Evolutionary conservation across 78 protist species (phyloP).

Genomic region (Fonticula alba): DNA sequence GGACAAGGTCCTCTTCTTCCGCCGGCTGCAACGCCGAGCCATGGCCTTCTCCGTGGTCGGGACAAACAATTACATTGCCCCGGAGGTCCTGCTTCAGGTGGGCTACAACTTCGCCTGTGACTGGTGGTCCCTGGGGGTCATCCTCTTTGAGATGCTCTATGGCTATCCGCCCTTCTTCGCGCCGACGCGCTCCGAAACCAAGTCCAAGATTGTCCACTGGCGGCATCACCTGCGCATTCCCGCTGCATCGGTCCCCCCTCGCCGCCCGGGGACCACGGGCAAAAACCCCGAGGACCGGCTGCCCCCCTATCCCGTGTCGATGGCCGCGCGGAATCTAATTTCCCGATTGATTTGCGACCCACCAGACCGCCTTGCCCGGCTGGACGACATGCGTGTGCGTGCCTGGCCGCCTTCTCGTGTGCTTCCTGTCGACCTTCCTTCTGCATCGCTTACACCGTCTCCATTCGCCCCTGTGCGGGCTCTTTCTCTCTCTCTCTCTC

Average conservation of each 20-base stretch:
- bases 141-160: constrained; percentile 53
- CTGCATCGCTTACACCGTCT: not conserved
- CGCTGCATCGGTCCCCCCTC: too few species aligned
- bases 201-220: constrained; percentile 32
- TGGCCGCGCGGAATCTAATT: constrained; percentile 7
- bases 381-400: constrained; percentile 31
- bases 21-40: not conserved
- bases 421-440: not conserved
- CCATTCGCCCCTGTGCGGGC: not conserved
- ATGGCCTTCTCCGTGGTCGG: constrained; percentile 25
- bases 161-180: constrained; percentile 59
- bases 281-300: not conserved
- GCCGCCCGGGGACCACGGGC: constrained; percentile 3
- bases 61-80: constrained; percentile 67
- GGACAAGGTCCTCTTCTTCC: too few species aligned
- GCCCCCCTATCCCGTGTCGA: too few species aligned
- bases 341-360: constrained; percentile 23
- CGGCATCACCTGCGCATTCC: not conserved
- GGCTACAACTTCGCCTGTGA: constrained; percentile 19
- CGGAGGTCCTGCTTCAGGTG: constrained; percentile 35
- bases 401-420: not conserved
- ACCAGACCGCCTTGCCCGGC: constrained; percentile 24
- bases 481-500: not conserved
- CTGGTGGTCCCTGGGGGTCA: constrained; percentile 52
- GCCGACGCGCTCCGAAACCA: constrained; percentile 10